Conservation (phyloP, 176 grass and related monocot genomes). For the Oryza officinalis region DNA sequence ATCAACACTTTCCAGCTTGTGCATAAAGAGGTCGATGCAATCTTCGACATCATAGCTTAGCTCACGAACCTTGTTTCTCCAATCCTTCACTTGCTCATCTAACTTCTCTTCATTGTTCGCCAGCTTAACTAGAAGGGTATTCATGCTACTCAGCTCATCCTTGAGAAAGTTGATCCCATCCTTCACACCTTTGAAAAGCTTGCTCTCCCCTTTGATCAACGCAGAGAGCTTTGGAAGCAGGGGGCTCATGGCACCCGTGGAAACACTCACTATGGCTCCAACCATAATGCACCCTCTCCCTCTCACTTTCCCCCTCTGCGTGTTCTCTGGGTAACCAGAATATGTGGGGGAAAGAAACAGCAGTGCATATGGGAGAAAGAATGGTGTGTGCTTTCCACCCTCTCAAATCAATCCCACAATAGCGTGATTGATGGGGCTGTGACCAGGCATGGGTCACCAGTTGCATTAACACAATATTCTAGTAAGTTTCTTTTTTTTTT, state of each 20-base stretch:
- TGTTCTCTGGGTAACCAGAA: too few relatives aligned
- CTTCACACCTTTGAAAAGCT: neutral
- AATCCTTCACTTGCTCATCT: neutral
- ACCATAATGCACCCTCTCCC: too few relatives aligned
- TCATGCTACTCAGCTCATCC: slow-evolving; percentile 17
- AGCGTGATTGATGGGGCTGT: too few relatives aligned
- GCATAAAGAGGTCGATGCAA: slow-evolving; percentile 11
- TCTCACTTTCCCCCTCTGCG: too few relatives aligned
- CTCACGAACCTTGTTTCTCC: slow-evolving; percentile 17
- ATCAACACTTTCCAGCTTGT: neutral
- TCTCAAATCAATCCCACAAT: too few relatives aligned
- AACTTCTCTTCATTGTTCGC: neutral
- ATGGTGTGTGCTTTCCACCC: too few relatives aligned
- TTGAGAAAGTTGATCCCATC: neutral
- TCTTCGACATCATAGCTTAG: slow-evolving; percentile 25
- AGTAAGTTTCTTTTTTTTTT: too few relatives aligned
- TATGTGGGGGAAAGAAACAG: too few relatives aligned
- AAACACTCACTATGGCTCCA: neutral
- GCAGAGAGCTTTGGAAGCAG: slow-evolving; percentile 18
- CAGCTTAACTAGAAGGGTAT: neutral
- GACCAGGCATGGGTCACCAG: too few relatives aligned
- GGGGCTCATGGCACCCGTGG: slow-evolving; percentile 21
- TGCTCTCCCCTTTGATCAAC: neutral
- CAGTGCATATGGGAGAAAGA: too few relatives aligned
- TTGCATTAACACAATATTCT: too few relatives aligned